These are phyloP conservation scores for Pseudocercospora cruenta DNA, from an alignment of 2,329 filamentous ascomycete species.

Conservation along the genomic window DNA sequence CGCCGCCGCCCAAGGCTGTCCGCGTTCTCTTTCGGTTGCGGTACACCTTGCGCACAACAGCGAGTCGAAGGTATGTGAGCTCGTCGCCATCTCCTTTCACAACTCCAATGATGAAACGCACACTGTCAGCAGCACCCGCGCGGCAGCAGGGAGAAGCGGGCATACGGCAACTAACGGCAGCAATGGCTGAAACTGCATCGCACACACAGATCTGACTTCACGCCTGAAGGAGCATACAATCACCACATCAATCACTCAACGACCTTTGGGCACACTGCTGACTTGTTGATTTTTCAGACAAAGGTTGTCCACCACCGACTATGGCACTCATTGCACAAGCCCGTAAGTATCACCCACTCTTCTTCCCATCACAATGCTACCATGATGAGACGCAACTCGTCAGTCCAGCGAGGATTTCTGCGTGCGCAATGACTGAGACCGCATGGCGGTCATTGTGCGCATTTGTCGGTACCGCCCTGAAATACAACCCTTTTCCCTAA, in stretches of 20 bases:
- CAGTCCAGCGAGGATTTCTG: background rate
- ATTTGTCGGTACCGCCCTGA: background rate
- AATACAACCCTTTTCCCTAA: background rate
- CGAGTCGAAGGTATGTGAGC: background rate
- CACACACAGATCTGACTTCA: background rate
- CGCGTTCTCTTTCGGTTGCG: too few relatives aligned
- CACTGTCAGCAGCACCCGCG: background rate
- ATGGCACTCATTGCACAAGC: background rate
- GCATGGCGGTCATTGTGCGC: background rate
- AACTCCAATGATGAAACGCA: background rate
- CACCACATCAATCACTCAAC: background rate
- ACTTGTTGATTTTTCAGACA: background rate
- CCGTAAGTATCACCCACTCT: background rate
- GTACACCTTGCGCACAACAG: background rate
- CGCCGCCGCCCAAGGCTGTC: background rate
- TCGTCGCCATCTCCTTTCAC: background rate
- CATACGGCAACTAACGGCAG: too few relatives aligned
- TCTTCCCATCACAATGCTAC: background rate
- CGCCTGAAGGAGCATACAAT: background rate
- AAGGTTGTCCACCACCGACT: background rate
- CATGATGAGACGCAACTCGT: background rate
- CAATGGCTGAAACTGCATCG: background rate
- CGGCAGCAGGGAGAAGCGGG: too few relatives aligned
- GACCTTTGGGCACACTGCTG: background rate
- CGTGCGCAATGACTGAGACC: background rate